A percentile compares a stretch with the other conserved stretches of the same genome.
Conservation (phyloP, 2,329 filamentous ascomycete genomes). For the Scytalidium lignicola region DNA sequence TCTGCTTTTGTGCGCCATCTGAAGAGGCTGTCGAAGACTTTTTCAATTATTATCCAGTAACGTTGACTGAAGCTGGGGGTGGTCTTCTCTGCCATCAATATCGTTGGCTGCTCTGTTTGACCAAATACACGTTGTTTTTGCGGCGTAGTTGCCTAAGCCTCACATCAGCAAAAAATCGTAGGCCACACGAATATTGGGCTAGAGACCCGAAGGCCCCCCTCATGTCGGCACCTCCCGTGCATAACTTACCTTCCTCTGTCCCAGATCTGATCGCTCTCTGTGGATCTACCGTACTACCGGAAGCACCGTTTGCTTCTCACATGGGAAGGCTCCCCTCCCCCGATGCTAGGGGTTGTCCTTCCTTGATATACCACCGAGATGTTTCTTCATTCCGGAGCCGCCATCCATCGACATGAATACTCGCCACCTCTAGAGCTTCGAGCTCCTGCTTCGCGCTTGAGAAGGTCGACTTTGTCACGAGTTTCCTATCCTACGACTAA, state of each 20-base stretch:
- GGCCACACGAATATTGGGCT: too few relatives aligned
- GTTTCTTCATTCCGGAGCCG: conserved; percentile 25
- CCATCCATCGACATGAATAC: conserved; percentile 24
- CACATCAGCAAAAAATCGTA: not conserved
- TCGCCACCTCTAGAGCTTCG: conserved; percentile 8
- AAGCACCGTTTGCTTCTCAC: not conserved
- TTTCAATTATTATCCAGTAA: too few relatives aligned
- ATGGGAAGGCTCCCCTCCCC: not conserved
- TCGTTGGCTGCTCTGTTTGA: not conserved
- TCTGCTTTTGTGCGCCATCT: too few relatives aligned
- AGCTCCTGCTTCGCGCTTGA: conserved; percentile 11
- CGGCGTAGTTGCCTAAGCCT: not conserved
- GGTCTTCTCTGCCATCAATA: not conserved
- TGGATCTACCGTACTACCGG: not conserved
- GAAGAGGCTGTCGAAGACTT: too few relatives aligned
- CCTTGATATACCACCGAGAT: conserved; percentile 16
- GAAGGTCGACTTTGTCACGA: conserved; percentile 21
- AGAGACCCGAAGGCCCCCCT: not conserved
- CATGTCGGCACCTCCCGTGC: not conserved
- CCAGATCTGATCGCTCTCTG: not conserved
- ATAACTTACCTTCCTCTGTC: not conserved
- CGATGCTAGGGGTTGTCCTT: conserved; percentile 7
- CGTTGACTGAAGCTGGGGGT: too few relatives aligned
- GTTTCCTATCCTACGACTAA: conserved; percentile 24
- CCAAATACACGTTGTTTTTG: not conserved